A percentile compares a stretch with the other conserved stretches of the same genome.
phyloP scores from a whole-genome alignment of 306 rosid genomes.

The Dryas drummondii region DNA sequence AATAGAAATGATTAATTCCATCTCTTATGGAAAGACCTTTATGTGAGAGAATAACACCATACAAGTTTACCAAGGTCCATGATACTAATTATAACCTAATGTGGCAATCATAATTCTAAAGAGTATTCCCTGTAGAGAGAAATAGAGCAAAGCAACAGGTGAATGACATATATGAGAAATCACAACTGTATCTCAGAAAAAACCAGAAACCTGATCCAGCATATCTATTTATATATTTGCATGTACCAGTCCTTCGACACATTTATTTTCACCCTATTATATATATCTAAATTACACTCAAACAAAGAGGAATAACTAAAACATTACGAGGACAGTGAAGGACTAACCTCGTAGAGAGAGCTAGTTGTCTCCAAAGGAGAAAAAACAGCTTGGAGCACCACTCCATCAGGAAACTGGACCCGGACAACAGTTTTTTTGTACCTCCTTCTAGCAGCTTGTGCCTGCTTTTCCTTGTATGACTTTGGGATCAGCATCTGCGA shows the following conservation, averaged over 20 bases:
- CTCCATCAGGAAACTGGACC: conserved; percentile 92
- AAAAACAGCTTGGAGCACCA: conserved; percentile 88
- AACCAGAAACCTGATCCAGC: neutral
- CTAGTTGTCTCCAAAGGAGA: conserved; percentile 74
- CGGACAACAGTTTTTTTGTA: conserved; percentile 67
- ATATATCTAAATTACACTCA: neutral
- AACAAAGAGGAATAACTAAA: neutral
- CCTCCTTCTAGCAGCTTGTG: conserved; percentile 65
- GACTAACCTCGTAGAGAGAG: conserved; percentile 77
- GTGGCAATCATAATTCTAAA: neutral
- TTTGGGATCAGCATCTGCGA: conserved; percentile 92
- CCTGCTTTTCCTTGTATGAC: conserved; percentile 86
- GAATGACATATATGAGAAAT: neutral
- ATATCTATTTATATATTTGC: neutral
- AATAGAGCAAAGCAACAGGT: neutral
- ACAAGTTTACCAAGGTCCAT: neutral
- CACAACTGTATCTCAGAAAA: neutral
- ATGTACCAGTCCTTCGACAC: neutral
- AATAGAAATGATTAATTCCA: neutral
- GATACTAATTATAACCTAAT: too few relatives aligned
- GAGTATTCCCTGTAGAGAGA: neutral
- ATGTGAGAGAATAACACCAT: neutral
- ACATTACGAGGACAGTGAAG: conserved; percentile 17
- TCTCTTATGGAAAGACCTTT: neutral
- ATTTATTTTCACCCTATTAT: neutral